These are phyloP conservation scores for Microbotryomycetes sp. DNA, from an alignment of 1,284 basidiomycete species.

Conservation along the genomic window DNA sequence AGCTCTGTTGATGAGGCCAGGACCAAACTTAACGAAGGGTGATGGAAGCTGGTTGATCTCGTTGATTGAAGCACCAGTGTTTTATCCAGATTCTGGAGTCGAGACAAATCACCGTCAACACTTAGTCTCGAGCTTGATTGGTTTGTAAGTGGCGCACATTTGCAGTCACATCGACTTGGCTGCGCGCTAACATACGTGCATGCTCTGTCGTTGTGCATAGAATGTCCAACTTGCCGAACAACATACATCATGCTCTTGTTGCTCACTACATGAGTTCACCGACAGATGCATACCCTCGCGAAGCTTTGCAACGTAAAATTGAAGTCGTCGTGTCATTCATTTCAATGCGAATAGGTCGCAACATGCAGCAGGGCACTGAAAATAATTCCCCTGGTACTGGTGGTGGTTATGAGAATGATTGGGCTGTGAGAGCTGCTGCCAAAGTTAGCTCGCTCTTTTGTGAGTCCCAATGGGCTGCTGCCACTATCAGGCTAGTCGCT, in stretches of 20 bases:
- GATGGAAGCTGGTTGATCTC: constrained; percentile 17
- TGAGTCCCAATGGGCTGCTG: constrained; percentile 35
- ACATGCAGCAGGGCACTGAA: neutral
- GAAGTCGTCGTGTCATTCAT: constrained; percentile 16
- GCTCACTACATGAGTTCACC: constrained; percentile 8
- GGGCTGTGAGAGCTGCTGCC: constrained; percentile 10
- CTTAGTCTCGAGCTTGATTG: constrained; percentile 14
- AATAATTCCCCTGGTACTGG: constrained; percentile 15
- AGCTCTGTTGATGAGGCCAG: constrained; percentile 17
- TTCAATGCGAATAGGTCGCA: constrained; percentile 1
- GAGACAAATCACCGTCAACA: neutral
- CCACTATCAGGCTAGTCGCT: neutral
- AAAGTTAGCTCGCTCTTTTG: constrained; percentile 24
- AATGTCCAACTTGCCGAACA: constrained; percentile 12
- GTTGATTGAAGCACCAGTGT: constrained; percentile 21
- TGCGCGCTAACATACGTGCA: neutral
- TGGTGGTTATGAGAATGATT: constrained; percentile 10
- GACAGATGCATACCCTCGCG: constrained; percentile 4
- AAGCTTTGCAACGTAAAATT: constrained; percentile 8
- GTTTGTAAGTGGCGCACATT: constrained; percentile 13
- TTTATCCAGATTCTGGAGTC: neutral
- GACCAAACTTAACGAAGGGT: constrained; percentile 7
- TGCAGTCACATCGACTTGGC: neutral
- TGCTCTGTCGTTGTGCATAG: neutral
- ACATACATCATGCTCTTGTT: constrained; percentile 20